Evolutionary conservation across 192 early-diverging fungal species (phyloP).

Genomic region (Coemansia sp.): DNA sequence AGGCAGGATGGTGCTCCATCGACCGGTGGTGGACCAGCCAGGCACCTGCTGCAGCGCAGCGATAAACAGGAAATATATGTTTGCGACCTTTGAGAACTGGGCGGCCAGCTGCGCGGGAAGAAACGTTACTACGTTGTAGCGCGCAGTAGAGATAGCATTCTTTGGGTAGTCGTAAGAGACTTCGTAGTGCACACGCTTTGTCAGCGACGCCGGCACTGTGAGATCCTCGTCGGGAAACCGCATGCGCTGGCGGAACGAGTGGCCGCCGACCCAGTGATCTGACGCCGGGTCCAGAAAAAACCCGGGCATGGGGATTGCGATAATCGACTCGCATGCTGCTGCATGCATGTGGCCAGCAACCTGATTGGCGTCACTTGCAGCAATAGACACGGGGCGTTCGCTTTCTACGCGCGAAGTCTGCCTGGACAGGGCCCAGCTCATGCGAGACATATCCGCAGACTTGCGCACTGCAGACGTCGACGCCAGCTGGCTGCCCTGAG

Average conservation of each 20-base stretch:
- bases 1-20: constrained; percentile 75
- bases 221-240: constrained; percentile 44
- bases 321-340: constrained; percentile 25
- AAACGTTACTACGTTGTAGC: constrained; percentile 85
- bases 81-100: constrained; percentile 94
- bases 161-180: constrained; percentile 56
- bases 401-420: constrained; percentile 9
- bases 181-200: constrained; percentile 57
- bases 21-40: constrained; percentile 74
- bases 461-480: not conserved
- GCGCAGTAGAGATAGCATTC: constrained; percentile 68
- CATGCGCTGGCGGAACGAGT: constrained; percentile 51
- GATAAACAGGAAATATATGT: constrained; percentile 91
- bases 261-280: constrained; percentile 52
- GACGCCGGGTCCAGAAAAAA: constrained; percentile 49
- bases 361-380: constrained; percentile 1
- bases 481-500: not conserved
- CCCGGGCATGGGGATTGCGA: constrained; percentile 52
- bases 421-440: constrained; percentile 11
- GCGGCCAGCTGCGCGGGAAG: constrained; percentile 94
- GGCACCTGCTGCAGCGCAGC: constrained; percentile 83
- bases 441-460: constrained; percentile 3
- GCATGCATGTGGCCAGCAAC: not conserved
- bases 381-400: not conserved
- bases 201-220: constrained; percentile 53